phyloP scores from a whole-genome alignment of 2,329 filamentous ascomycete species.

The Alternaria brassicicola region DNA sequence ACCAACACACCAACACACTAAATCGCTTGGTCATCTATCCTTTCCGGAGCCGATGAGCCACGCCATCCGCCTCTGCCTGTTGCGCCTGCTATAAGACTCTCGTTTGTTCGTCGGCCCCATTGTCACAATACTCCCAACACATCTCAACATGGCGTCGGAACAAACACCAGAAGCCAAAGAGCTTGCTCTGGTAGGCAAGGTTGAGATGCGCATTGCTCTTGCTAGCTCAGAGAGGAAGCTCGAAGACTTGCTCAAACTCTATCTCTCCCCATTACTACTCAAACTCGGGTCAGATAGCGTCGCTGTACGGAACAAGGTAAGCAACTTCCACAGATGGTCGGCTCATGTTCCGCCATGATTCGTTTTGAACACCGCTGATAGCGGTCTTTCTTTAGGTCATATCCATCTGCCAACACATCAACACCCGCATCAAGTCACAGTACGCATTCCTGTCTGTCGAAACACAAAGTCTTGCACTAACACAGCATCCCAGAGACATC shows the following conservation, averaged over 20 bases:
- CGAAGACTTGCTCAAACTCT: slow-evolving; percentile 75
- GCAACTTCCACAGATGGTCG: neutral
- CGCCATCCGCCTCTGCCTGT: slow-evolving; percentile 33
- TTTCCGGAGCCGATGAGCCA: slow-evolving; percentile 22
- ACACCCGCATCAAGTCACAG: slow-evolving; percentile 65
- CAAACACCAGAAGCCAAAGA: slow-evolving; percentile 67
- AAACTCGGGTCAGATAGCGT: slow-evolving; percentile 84
- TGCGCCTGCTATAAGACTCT: slow-evolving; percentile 18
- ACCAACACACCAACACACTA: slow-evolving; percentile 12
- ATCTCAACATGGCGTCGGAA: slow-evolving; percentile 40
- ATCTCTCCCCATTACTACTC: slow-evolving; percentile 79
- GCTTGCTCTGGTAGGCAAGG: slow-evolving; percentile 80
- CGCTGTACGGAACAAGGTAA: slow-evolving; percentile 77
- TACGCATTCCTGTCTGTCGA: slow-evolving; percentile 39
- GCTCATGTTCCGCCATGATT: neutral
- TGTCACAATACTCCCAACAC: slow-evolving; percentile 1
- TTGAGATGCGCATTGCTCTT: slow-evolving; percentile 82
- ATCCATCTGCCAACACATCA: slow-evolving; percentile 73
- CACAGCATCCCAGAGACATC: slow-evolving; percentile 56
- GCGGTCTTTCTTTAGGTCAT: slow-evolving; percentile 59
- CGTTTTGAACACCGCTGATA: slow-evolving; percentile 38
- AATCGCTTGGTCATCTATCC: neutral
- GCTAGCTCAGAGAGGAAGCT: slow-evolving; percentile 86
- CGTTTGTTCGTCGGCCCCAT: slow-evolving; percentile 2
- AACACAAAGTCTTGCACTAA: slow-evolving; percentile 15